Evolutionary conservation across 2,329 filamentous ascomycete genomes (phyloP).

Genomic region (Ceratocystis huliohia): DNA sequence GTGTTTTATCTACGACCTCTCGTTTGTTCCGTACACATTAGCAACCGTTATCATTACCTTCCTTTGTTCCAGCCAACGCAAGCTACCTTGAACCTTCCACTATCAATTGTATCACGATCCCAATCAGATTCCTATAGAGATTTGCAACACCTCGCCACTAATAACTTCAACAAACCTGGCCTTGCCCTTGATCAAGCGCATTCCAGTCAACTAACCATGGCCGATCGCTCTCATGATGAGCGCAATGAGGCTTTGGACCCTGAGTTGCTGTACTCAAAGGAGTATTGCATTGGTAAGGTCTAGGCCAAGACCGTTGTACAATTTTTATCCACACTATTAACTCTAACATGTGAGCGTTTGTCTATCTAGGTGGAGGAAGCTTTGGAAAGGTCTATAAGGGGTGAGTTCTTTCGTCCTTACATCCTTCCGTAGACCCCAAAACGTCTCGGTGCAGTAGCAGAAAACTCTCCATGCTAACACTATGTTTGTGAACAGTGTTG

Average conservation of each 20-base stretch:
- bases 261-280: slow-evolving; percentile 83
- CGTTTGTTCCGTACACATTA: no score
- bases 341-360: slow-evolving; percentile 22
- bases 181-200: background rate
- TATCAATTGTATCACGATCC: background rate
- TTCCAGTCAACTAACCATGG: slow-evolving; percentile 31
- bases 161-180: background rate
- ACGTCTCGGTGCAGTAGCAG: no score
- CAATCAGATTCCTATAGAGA: background rate
- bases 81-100: background rate
- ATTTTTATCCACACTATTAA: slow-evolving; percentile 23
- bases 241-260: slow-evolving; percentile 58
- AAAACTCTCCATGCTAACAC: no score
- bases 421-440: no score
- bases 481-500: slow-evolving; percentile 47
- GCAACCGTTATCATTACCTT: background rate
- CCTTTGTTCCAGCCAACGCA: background rate
- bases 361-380: slow-evolving; percentile 66
- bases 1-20: background rate
- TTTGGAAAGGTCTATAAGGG: slow-evolving; percentile 99
- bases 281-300: slow-evolving; percentile 66
- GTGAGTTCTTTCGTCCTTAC: slow-evolving; percentile 34
- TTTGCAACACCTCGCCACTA: background rate
- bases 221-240: slow-evolving; percentile 36
- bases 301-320: slow-evolving; percentile 21